phyloP scores from a whole-genome alignment of 208 protist genomes.

The Vickermania spadyakhi region DNA sequence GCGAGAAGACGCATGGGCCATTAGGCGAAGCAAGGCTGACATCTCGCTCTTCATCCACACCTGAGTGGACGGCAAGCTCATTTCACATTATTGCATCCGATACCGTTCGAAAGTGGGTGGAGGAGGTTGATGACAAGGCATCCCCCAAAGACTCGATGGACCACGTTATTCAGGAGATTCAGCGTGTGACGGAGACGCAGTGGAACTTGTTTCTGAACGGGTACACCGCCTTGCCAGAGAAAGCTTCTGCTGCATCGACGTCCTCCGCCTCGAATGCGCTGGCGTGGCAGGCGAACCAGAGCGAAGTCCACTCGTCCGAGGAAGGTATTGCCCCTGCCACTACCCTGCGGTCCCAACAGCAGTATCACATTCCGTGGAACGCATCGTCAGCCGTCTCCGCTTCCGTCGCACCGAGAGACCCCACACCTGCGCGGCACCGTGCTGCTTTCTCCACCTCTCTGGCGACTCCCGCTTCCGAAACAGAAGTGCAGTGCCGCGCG shows the following conservation, averaged over 20 bases:
- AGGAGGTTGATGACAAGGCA: constrained; percentile 27
- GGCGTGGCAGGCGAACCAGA: neutral
- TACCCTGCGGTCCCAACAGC: neutral
- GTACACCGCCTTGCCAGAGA: too few relatives aligned
- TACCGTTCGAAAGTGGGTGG: constrained; percentile 24
- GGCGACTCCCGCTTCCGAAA: constrained; percentile 19
- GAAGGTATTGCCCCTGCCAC: neutral
- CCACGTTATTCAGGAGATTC: constrained; percentile 42
- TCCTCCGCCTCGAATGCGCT: neutral
- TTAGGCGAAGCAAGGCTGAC: too few relatives aligned
- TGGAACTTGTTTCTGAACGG: neutral
- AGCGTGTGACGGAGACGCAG: constrained; percentile 23
- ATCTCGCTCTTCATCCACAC: too few relatives aligned
- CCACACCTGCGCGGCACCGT: constrained; percentile 23
- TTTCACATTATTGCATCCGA: neutral
- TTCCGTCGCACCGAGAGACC: neutral
- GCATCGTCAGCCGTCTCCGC: neutral
- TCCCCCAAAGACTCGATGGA: constrained; percentile 13
- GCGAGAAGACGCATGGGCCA: too few relatives aligned
- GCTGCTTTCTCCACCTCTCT: constrained; percentile 19
- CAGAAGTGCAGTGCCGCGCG: constrained; percentile 11
- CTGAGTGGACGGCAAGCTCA: too few relatives aligned
- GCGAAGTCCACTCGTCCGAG: neutral
- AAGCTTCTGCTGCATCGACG: too few relatives aligned
- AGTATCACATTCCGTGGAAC: neutral